These are phyloP conservation scores for Cryphonectria naterciae DNA, from an alignment of 2,329 filamentous ascomycete genomes.

Conservation along the genomic window DNA sequence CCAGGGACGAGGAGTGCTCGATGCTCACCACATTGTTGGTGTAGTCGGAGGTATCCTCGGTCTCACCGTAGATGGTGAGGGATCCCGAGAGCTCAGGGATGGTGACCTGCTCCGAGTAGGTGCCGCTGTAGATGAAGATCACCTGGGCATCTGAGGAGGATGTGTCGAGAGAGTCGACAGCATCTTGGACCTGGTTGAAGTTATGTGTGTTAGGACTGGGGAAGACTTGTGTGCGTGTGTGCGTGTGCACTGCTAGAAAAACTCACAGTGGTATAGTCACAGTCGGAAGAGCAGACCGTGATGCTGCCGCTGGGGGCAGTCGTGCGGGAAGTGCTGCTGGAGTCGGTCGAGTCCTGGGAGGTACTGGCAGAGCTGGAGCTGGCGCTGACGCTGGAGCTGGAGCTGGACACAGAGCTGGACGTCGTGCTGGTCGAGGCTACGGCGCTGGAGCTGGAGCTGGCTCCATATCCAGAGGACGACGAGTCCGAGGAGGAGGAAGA, in stretches of 20 bases:
- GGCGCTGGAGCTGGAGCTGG: background rate
- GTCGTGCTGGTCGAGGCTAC: background rate
- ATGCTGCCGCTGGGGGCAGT: constrained; percentile 27
- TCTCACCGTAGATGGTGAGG: constrained; percentile 60
- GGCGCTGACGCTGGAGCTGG: background rate
- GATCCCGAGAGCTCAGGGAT: constrained; percentile 50
- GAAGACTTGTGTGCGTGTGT: background rate
- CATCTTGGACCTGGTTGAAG: constrained; percentile 23
- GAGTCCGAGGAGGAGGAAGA: background rate
- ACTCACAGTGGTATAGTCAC: constrained; percentile 26
- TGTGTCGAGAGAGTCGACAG: constrained; percentile 26
- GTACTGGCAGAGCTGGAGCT: background rate
- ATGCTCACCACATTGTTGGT: constrained; percentile 47
- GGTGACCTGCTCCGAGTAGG: constrained; percentile 62
- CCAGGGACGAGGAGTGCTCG: constrained; percentile 20
- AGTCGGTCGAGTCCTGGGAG: background rate
- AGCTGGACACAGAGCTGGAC: background rate
- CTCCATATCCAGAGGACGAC: background rate
- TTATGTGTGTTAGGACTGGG: background rate
- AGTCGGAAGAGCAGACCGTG: constrained; percentile 26
- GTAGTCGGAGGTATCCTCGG: constrained; percentile 50
- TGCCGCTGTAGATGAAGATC: constrained; percentile 44
- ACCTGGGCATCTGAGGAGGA: constrained; percentile 19
- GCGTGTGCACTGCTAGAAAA: no score
- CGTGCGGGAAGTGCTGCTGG: constrained; percentile 22